Evolutionary conservation across 192 early-diverging fungal species (phyloP).

Genomic region (Coemansia reversa): DNA sequence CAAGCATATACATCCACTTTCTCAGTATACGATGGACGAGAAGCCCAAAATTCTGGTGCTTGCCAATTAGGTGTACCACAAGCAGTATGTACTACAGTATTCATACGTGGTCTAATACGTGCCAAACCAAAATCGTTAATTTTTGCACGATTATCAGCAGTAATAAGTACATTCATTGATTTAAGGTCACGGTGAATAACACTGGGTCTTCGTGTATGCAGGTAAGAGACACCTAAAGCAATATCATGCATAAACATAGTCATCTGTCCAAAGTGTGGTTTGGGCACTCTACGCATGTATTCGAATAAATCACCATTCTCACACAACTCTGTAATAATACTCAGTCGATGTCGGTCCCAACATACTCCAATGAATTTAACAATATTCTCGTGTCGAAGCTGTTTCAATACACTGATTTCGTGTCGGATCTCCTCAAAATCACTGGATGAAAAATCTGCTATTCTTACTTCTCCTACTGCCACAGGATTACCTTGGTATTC

Average conservation of each 20-base stretch:
- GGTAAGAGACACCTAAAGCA: slow-evolving; percentile 67
- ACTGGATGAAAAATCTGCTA: slow-evolving; percentile 65
- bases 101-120: slow-evolving; percentile 67
- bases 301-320: slow-evolving; percentile 75
- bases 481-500: slow-evolving; percentile 63
- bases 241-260: slow-evolving; percentile 79
- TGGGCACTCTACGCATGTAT: slow-evolving; percentile 63
- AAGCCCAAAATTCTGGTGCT: slow-evolving; percentile 74
- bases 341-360: slow-evolving; percentile 63
- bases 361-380: slow-evolving; percentile 72
- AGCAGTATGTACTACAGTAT: slow-evolving; percentile 69
- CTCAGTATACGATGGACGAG: slow-evolving; percentile 70
- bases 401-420: slow-evolving; percentile 74
- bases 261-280: slow-evolving; percentile 64
- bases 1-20: slow-evolving; percentile 74
- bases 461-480: slow-evolving; percentile 69
- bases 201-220: slow-evolving; percentile 70
- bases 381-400: slow-evolving; percentile 75
- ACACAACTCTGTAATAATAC: slow-evolving; percentile 74
- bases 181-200: slow-evolving; percentile 77
- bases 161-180: slow-evolving; percentile 72
- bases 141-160: slow-evolving; percentile 65
- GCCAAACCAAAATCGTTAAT: slow-evolving; percentile 83
- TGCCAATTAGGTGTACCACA: slow-evolving; percentile 83
- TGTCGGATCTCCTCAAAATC: slow-evolving; percentile 73